Evolutionary conservation across 2,329 filamentous ascomycete species (phyloP), one percentile per base, ranked within the genome.

Genomic region (Colletotrichum falcatum): DNA sequence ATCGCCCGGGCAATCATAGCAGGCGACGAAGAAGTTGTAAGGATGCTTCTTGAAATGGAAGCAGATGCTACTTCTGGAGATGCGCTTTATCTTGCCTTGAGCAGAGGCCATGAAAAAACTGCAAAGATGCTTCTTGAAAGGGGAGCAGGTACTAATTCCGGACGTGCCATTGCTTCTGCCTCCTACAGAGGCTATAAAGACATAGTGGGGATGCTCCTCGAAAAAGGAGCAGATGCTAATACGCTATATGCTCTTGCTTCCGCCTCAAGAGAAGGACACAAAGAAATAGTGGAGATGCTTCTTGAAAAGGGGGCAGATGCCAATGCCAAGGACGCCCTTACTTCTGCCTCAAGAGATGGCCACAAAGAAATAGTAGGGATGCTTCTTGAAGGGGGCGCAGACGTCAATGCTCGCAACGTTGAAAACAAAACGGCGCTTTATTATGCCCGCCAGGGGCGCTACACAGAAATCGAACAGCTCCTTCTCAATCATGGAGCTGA

Each of bases 221-320:
- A 46, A n/a, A 46, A 46, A 7, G 42, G 42, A 8, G 42, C 42
- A 44, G 42, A 44, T 20, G 1, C 42, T 2, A 44, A n/a, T 7
- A 3, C 8, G 0, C 4, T 18, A 20, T 0, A n/a, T 44, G 18
- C 18, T 3, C 1, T 37, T 11, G 11, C 1, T 9, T 1, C 6
- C n/a, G 42, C 42, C 18, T n/a, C 42, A 44, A n/a, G n/a, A n/a
- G n/a, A n/a, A 1, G 44, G 8, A 0, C 9, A 23, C 20, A 4
- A 46, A 12, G 20, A 9, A 8, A 11, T 46, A 11, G 8, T 23
- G 0, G 4, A 3, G 20, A n/a, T 46, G 20, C 44, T 46, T 46
- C 20, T 46, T 23, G 20, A 46, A n/a, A 46, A 46, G 18, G 42
- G 42, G 6, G 42, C 42, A 44, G 42, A 44, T 20, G 1, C 42